These are phyloP conservation scores for Mycocentrospora acerina DNA, from an alignment of 2,329 filamentous ascomycete genomes.

Conservation along the genomic window DNA sequence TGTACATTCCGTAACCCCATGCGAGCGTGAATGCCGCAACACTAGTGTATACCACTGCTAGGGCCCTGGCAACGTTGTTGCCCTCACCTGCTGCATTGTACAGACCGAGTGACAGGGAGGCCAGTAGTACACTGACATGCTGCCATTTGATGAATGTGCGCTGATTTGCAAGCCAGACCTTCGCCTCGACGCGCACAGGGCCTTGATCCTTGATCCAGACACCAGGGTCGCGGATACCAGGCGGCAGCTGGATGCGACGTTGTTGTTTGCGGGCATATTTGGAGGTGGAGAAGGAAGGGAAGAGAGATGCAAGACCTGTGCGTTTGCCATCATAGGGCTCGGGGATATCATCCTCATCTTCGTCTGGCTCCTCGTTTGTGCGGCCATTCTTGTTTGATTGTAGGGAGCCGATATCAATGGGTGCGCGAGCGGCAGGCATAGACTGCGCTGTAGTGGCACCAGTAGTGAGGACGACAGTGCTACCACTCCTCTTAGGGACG, in stretches of 20 bases:
- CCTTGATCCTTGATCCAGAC: conserved; percentile 94
- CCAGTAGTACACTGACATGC: conserved; percentile 86
- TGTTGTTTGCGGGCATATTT: conserved; percentile 59
- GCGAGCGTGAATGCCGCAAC: conserved; percentile 80
- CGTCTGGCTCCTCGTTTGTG: conserved; percentile 49
- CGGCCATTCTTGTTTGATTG: conserved; percentile 32
- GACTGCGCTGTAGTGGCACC: conserved; percentile 21
- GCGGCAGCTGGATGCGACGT: conserved; percentile 64
- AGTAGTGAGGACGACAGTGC: conserved; percentile 7
- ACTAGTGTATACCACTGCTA: conserved; percentile 80
- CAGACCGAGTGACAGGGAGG: conserved; percentile 77
- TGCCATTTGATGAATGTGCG: conserved; percentile 99
- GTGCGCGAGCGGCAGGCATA: conserved; percentile 18
- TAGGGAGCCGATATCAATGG: conserved; percentile 16
- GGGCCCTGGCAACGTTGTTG: conserved; percentile 71
- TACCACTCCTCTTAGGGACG: conserved; percentile 17
- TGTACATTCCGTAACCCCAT: conserved; percentile 88
- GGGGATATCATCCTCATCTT: conserved; percentile 51
- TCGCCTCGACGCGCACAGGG: conserved; percentile 89
- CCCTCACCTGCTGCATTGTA: conserved; percentile 81
- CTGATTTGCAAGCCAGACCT: conserved; percentile 98
- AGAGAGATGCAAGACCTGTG: conserved; percentile 66
- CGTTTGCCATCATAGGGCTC: conserved; percentile 43
- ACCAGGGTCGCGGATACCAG: conserved; percentile 82
- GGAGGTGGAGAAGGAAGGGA: conserved; percentile 80